phyloP scores from a whole-genome alignment of 2,329 filamentous ascomycete species.

The Alternaria arborescens region DNA sequence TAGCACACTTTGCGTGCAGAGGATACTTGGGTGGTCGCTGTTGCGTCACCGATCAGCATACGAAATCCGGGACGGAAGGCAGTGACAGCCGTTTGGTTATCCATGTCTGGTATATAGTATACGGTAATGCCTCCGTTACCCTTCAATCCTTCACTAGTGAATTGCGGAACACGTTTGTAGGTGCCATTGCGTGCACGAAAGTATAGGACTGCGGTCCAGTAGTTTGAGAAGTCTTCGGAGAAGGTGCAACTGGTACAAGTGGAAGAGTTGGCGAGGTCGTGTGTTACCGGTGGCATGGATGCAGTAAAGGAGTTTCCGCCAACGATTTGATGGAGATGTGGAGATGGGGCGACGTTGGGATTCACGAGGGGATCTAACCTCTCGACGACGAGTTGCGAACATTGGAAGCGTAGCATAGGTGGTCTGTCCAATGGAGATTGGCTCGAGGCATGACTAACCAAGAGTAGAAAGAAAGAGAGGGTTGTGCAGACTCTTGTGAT shows the following conservation, averaged over 20 bases:
- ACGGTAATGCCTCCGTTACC: constrained; percentile 39
- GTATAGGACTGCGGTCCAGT: constrained; percentile 42
- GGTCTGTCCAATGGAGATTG: neutral
- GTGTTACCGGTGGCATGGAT: constrained; percentile 45
- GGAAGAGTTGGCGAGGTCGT: constrained; percentile 35
- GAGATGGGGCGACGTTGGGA: constrained; percentile 31
- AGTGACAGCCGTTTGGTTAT: constrained; percentile 53
- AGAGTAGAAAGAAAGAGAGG: neutral
- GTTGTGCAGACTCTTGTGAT: neutral
- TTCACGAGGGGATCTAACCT: constrained; percentile 37
- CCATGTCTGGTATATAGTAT: constrained; percentile 35
- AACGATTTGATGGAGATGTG: constrained; percentile 36
- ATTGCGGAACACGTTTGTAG: constrained; percentile 38
- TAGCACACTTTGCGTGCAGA: constrained; percentile 34
- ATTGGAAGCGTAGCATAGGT: constrained; percentile 35
- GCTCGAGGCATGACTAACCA: neutral
- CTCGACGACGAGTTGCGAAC: constrained; percentile 37
- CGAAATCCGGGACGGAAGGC: constrained; percentile 69
- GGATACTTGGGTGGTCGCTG: constrained; percentile 19
- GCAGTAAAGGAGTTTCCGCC: constrained; percentile 37
- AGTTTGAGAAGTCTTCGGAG: constrained; percentile 41
- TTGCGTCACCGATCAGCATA: constrained; percentile 55
- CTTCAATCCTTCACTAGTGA: constrained; percentile 23
- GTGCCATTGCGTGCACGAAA: constrained; percentile 41
- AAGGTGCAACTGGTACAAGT: constrained; percentile 51